Base-by-base conservation (phyloP, 2,329 filamentous ascomycete genomes). In the Monosporascus sp. region DNA sequence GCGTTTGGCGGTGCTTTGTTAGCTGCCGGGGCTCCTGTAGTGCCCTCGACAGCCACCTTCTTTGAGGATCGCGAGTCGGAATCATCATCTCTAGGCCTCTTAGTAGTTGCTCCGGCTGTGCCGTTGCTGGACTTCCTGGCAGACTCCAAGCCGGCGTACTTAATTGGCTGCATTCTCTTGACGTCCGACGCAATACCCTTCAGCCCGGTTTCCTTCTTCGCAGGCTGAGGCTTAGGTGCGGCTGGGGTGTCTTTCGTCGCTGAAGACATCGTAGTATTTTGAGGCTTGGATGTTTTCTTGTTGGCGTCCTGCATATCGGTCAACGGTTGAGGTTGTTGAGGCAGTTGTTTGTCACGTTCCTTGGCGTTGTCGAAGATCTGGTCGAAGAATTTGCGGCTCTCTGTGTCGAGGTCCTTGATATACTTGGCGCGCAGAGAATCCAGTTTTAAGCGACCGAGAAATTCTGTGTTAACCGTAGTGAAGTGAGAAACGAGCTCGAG, bases 381-480 rank as follows among this genome's bases (percentile, higher is more conserved):
- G 20, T 77, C 72, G 1, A 76, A 70, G 53, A 76, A 78, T 53
- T 66, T 74, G 49, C 75, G 67, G n/a, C 75, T 74, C 31, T 85
- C 77, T 37, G 79, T 76, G 5, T 87, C 81, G 47, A 86, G 72
- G 5, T 77, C 77, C 61, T 86, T 86, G 62, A 88, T 85, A 26
- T 83, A 86, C 62, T 83, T 84, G 56, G 82, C 82, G 41, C 84
- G 77, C 17, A 88, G 80, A 52, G 81, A 83, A 53, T 83, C 79
- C 52, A 91, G 81, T 63, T 88, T 88, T 41, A 84, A 80, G 56
- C 81, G 84, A 59, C 85, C 81, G 43, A 84, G 67, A 45, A 77
- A 76, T 55, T 80, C 83, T 58, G 79, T 81, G 48, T 78, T 82
- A 43, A 85, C 77, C 54, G 85, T 86, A 37, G 80, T 83, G 54